These are phyloP conservation scores for Paramecium biaurelia DNA, from an alignment of 73 alveolate genomes.

Conservation along the genomic window DNA sequence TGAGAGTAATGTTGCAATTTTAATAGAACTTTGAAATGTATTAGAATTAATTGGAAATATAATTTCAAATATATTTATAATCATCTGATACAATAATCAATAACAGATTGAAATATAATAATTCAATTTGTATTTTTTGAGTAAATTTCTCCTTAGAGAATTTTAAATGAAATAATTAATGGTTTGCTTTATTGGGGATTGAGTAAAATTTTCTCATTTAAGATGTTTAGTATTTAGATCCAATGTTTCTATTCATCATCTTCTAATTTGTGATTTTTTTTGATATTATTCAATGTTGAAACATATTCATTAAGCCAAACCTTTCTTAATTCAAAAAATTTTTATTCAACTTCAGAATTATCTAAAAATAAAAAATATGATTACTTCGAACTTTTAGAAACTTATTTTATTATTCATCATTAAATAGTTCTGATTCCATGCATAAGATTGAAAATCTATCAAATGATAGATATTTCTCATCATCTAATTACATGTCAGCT, in stretches of 20 bases:
- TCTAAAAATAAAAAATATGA: neutral
- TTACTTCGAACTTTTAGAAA: conserved; percentile 32
- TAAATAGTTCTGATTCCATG: conserved; percentile 52
- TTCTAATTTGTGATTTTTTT: neutral
- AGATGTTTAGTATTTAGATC: neutral
- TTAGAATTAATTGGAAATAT: too few species aligned
- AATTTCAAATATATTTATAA: too few species aligned
- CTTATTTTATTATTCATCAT: conserved; percentile 47
- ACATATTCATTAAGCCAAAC: conserved; percentile 1
- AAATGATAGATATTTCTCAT: conserved; percentile 59
- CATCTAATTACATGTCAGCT: conserved; percentile 54
- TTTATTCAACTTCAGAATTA: neutral
- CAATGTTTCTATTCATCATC: conserved; percentile 51
- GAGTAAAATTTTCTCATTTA: conserved; percentile 3
- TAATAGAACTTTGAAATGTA: too few species aligned
- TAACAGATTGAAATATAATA: neutral
- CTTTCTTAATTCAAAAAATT: conserved; percentile 14
- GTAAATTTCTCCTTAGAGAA: conserved; percentile 6
- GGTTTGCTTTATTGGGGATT: conserved; percentile 25
- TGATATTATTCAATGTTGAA: neutral
- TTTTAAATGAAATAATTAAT: conserved; percentile 39
- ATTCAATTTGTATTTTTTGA: neutral
- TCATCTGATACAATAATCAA: too few species aligned
- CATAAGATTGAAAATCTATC: conserved; percentile 59
- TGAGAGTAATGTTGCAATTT: too few species aligned